phyloP scores from a whole-genome alignment of 805 yeast genomes.

The Candida methanosorbosa region DNA sequence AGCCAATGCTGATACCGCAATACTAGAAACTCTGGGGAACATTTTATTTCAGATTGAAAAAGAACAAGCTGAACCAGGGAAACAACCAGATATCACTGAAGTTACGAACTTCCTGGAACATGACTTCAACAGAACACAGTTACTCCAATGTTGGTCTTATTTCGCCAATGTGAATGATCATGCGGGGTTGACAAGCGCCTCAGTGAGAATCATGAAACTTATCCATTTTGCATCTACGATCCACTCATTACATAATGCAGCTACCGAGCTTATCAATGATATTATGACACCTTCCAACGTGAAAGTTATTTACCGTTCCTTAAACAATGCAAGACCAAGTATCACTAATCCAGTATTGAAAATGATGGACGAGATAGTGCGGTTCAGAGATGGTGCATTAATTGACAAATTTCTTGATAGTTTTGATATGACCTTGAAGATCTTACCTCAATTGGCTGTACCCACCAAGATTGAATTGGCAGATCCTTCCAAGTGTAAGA shows the following conservation, averaged over 20 bases:
- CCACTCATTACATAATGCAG: no score
- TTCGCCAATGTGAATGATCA: slow-evolving; percentile 44
- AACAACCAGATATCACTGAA: slow-evolving; percentile 4
- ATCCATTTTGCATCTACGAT: no score
- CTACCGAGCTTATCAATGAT: slow-evolving; percentile 36
- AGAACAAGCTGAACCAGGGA: slow-evolving; percentile 17
- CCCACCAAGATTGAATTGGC: slow-evolving; percentile 42
- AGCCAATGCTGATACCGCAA: slow-evolving; percentile 9
- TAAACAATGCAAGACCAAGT: slow-evolving; percentile 48
- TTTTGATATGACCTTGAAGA: slow-evolving; percentile 60
- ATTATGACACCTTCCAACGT: slow-evolving; percentile 45
- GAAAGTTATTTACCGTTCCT: slow-evolving; percentile 60
- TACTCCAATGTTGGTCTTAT: slow-evolving; percentile 34
- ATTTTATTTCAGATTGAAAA: slow-evolving; percentile 9
- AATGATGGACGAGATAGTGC: slow-evolving; percentile 43
- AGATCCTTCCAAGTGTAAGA: slow-evolving; percentile 25
- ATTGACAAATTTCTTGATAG: slow-evolving; percentile 50
- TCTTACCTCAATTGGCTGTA: slow-evolving; percentile 51
- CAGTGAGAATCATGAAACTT: no score
- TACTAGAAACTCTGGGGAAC: slow-evolving; percentile 9
- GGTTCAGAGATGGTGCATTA: slow-evolving; percentile 38
- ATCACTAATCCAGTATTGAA: slow-evolving; percentile 55
- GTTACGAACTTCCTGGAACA: slow-evolving; percentile 22
- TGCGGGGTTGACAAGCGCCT: slow-evolving; percentile 35
- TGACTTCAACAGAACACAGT: slow-evolving; percentile 19